Base-by-base conservation (phyloP, 179 eudicot genomes). In the Carnegiea gigantea region DNA sequence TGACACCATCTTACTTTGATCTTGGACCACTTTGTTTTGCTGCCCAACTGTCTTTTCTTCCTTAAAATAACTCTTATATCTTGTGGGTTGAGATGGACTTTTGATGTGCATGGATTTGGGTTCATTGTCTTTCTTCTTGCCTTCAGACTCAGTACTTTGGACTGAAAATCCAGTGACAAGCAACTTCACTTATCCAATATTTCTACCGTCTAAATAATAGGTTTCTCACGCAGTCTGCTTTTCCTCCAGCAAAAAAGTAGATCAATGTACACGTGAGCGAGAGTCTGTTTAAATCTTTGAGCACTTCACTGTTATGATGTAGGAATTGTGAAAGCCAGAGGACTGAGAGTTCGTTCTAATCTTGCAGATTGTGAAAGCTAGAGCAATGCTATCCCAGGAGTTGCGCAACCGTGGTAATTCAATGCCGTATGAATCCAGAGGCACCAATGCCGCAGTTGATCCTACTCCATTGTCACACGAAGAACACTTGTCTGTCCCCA, bases 341-440 rank as follows among this genome's bases (percentile, higher is more conserved):
- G 79, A 62, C 79, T 79, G 81, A 79, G 54, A 2, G 49, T 64
- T 79, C 33, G 6, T 26, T 83, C 59, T 54, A 13, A 65, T 75
- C 46, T 15, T 89, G 86, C 92, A 95, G 99, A 91, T 93, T 77
- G 78, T 92, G 89, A 87, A 84, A 82, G 95, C 99, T 81, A 90
- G 99, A 87, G 90, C 90, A 71, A 86, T 84, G 86, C 82, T 95
- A 84, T 86, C 92, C 44, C 89, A 83, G 60, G 97, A 92, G 79
- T 79, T 89, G 46, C 89, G 89, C 75, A 88, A 62, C 36, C 85
- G 83, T 38, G 78, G 75, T 59, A 83, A 81, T 78, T 40, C 83
- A 53, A 81, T 48, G 77, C 77, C 79, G 38, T 43, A 40, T 76
- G 87, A 70, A 57, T 54, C 83, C 14, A 75, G 54, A 64, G 30